Percentiles rank a stretch among this genome's conserved stretches.
phyloP scores from a whole-genome alignment of 257 asterid species.

The Scutellaria barbata region DNA sequence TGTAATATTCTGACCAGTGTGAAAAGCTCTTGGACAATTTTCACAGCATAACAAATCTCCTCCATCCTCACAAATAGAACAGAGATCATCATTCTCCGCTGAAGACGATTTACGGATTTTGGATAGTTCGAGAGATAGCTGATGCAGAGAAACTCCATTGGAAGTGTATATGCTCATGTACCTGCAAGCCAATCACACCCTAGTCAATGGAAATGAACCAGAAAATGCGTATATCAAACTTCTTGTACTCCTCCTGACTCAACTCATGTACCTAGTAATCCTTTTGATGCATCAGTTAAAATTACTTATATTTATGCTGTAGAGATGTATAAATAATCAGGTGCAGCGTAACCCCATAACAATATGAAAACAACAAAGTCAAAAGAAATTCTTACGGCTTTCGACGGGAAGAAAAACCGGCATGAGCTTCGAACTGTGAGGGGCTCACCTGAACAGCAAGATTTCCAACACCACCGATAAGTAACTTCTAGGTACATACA shows the following conservation, averaged over 20 bases:
- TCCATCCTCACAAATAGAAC: slow-evolving; percentile 75
- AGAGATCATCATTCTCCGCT: slow-evolving; percentile 84
- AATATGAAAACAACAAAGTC: slow-evolving; percentile 15
- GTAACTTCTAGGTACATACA: background rate
- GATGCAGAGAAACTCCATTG: slow-evolving; percentile 79
- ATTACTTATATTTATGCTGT: background rate
- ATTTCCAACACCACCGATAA: slow-evolving; percentile 34
- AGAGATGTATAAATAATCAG: background rate
- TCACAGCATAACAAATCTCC: slow-evolving; percentile 90
- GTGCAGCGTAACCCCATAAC: slow-evolving; percentile 20
- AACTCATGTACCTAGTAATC: slow-evolving; percentile 15
- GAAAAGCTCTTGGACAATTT: slow-evolving; percentile 89
- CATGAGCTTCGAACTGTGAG: slow-evolving; percentile 93
- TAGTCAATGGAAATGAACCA: slow-evolving; percentile 30
- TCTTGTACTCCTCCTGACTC: slow-evolving; percentile 14
- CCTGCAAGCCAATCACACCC: slow-evolving; percentile 53
- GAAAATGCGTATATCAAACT: slow-evolving; percentile 3
- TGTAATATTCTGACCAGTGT: slow-evolving; percentile 54
- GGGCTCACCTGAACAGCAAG: slow-evolving; percentile 74
- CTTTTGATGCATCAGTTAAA: slow-evolving; percentile 4
- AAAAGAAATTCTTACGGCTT: slow-evolving; percentile 77
- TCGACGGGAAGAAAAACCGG: slow-evolving; percentile 85
- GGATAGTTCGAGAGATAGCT: slow-evolving; percentile 64
- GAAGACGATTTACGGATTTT: slow-evolving; percentile 47
- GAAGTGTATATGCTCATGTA: slow-evolving; percentile 80